phyloP scores from a whole-genome alignment of 495 filamentous ascomycete genomes.

The Talaromyces adpressus region DNA sequence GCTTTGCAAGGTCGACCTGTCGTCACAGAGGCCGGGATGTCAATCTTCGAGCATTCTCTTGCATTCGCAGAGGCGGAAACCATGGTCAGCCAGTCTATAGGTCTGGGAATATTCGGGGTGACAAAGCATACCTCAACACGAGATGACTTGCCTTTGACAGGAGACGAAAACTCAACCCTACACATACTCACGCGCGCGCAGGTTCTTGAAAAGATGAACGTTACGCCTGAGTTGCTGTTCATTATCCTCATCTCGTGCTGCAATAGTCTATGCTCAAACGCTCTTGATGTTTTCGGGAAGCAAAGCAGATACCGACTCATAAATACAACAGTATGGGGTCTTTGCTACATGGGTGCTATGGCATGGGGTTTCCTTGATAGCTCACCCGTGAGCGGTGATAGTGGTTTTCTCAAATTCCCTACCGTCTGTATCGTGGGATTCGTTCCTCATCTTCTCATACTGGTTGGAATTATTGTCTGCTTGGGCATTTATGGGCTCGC shows the following conservation, averaged over 20 bases:
- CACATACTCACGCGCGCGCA: conserved; percentile 33
- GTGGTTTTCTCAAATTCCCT: conserved; percentile 66
- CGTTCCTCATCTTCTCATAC: conserved; percentile 81
- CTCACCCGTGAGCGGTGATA: conserved; percentile 35
- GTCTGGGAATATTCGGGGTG: conserved; percentile 57
- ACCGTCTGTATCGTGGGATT: conserved; percentile 94
- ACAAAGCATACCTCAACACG: conserved; percentile 27
- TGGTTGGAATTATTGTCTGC: conserved; percentile 71
- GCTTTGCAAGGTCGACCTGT: conserved; percentile 79
- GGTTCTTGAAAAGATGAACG: conserved; percentile 59
- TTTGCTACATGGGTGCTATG: conserved; percentile 79
- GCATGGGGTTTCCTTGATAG: conserved; percentile 61
- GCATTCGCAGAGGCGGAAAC: conserved; percentile 95
- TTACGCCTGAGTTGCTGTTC: conserved; percentile 80
- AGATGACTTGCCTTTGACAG: conserved; percentile 10
- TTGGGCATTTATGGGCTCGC: conserved; percentile 68
- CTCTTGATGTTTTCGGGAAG: conserved; percentile 70
- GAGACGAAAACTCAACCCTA: conserved; percentile 22
- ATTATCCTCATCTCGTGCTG: conserved; percentile 82
- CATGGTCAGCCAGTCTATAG: conserved; percentile 67
- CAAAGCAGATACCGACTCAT: conserved; percentile 71
- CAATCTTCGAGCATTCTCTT: conserved; percentile 90
- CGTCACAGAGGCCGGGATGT: conserved; percentile 88
- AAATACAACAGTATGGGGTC: conserved; percentile 82
- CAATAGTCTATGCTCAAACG: conserved; percentile 79